phyloP scores from a whole-genome alignment of 2,329 filamentous ascomycete species.

The Iodosphaeria phyllophila region DNA sequence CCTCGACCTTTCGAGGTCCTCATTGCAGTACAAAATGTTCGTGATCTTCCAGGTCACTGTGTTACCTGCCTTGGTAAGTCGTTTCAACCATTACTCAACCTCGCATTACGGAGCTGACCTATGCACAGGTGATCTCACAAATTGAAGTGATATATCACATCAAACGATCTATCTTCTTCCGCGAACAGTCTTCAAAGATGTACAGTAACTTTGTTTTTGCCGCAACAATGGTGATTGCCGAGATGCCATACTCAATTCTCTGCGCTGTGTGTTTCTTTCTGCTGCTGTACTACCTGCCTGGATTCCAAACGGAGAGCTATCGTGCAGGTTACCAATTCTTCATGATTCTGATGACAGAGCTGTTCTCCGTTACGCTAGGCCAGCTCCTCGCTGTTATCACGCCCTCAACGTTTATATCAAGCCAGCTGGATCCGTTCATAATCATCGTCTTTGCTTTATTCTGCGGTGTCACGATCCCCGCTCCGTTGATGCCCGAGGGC shows the following conservation, averaged over 20 bases:
- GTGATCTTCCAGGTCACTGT: constrained; percentile 82
- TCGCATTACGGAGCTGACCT: no score
- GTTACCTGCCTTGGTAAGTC: constrained; percentile 62
- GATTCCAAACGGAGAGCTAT: constrained; percentile 40
- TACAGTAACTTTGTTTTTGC: constrained; percentile 70
- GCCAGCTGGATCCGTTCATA: constrained; percentile 65
- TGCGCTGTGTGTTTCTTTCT: constrained; percentile 70
- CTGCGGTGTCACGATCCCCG: constrained; percentile 72
- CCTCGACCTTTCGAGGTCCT: constrained; percentile 55
- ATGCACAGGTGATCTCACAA: constrained; percentile 67
- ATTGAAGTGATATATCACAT: constrained; percentile 73
- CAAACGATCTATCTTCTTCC: constrained; percentile 66
- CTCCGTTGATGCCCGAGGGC: constrained; percentile 58
- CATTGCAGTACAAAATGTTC: constrained; percentile 73
- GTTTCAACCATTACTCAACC: no score
- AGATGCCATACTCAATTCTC: constrained; percentile 68
- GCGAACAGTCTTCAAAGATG: constrained; percentile 71
- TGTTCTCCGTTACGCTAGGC: constrained; percentile 67
- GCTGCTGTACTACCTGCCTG: constrained; percentile 70
- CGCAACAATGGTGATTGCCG: constrained; percentile 58
- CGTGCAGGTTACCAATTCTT: constrained; percentile 77
- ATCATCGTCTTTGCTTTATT: constrained; percentile 72
- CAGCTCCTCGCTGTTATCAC: constrained; percentile 64
- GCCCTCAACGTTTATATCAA: constrained; percentile 59
- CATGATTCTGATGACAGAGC: constrained; percentile 64